These are phyloP conservation scores for Aquilaria yunnanensis DNA, from an alignment of 345 rosid genomes.

Conservation along the genomic window DNA sequence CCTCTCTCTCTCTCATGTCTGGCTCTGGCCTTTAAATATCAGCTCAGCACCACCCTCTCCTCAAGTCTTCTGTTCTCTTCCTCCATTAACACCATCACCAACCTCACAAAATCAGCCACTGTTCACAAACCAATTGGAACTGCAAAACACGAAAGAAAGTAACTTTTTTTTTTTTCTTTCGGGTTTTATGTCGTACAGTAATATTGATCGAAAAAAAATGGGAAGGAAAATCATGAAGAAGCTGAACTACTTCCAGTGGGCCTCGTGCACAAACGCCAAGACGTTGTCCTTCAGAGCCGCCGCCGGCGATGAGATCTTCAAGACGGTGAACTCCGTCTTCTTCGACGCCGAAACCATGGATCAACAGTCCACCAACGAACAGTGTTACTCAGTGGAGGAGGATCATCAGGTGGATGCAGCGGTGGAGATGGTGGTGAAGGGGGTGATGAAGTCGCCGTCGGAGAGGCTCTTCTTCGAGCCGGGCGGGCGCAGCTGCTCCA, in stretches of 20 bases:
- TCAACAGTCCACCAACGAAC: slow-evolving; percentile 40
- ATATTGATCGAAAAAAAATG: background rate
- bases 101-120: background rate
- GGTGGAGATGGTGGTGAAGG: slow-evolving; percentile 50
- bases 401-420: slow-evolving; percentile 19
- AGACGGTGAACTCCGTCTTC: slow-evolving; percentile 65
- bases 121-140: background rate
- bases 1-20: background rate
- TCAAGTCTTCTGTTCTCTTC: background rate
- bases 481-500: slow-evolving; percentile 55
- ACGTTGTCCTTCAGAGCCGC: slow-evolving; percentile 51
- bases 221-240: slow-evolving; percentile 29
- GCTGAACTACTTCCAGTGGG: slow-evolving; percentile 33
- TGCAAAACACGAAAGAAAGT: background rate
- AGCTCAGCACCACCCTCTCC: slow-evolving; percentile 16
- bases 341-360: slow-evolving; percentile 42
- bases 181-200: too few relatives aligned
- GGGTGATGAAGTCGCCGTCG: slow-evolving; percentile 27
- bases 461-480: slow-evolving; percentile 71
- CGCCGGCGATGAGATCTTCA: slow-evolving; percentile 42
- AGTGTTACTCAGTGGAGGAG: slow-evolving; percentile 27
- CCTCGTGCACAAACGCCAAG: slow-evolving; percentile 50
- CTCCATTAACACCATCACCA: slow-evolving; percentile 14
- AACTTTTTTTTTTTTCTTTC: background rate
- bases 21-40: slow-evolving; percentile 23